phyloP scores from a whole-genome alignment of 106 monocot species.

The Acorus gramineus region DNA sequence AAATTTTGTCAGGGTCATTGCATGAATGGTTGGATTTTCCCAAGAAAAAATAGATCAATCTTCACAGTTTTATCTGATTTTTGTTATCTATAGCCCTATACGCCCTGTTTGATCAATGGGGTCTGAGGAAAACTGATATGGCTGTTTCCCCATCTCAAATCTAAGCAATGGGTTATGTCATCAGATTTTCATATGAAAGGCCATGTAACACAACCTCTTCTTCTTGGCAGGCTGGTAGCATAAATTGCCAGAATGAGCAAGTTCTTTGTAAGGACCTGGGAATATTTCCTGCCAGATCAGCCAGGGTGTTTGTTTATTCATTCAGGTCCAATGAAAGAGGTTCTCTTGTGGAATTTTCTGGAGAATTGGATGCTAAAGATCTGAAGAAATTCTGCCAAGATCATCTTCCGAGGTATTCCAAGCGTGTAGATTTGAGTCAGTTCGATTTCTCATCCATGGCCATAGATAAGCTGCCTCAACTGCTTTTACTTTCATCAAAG shows the following conservation, averaged over 20 bases:
- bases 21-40: no score
- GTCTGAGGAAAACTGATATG: no score
- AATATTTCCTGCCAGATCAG: constrained; percentile 23
- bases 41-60: no score
- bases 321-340: constrained; percentile 37
- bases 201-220: background rate
- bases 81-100: no score
- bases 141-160: background rate
- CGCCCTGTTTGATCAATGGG: no score
- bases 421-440: constrained; percentile 31
- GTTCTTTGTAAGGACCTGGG: constrained; percentile 66
- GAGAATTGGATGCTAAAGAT: constrained; percentile 34
- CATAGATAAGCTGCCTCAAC: constrained; percentile 50
- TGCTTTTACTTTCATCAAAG: constrained; percentile 76
- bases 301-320: constrained; percentile 59
- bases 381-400: constrained; percentile 74
- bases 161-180: background rate
- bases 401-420: constrained; percentile 72
- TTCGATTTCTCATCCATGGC: constrained; percentile 42
- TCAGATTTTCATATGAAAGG: background rate
- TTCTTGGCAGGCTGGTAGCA: constrained; percentile 48
- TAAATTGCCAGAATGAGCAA: constrained; percentile 65
- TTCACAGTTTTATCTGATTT: no score
- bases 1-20: no score
- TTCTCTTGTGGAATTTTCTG: constrained; percentile 60